Base-by-base conservation (phyloP, 371 early-diverging fungal genomes). In the Encephalitozoon hellem region DNA sequence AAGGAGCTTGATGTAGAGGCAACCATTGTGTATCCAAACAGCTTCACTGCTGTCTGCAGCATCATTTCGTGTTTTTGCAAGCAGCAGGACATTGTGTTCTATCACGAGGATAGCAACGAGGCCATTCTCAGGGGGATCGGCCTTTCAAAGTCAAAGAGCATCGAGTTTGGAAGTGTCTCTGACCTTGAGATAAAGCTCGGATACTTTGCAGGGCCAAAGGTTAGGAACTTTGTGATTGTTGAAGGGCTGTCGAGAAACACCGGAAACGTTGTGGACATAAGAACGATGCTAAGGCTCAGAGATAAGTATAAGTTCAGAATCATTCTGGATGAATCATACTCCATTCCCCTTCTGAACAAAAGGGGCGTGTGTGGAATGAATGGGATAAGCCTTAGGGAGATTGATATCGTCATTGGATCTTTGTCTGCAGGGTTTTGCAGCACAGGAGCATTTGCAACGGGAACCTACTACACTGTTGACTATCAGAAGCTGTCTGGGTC, bases 41-140 rank as follows among this genome's bases (percentile, higher is more conserved):
- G 90, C 2, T 94, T 95, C 81, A 90, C 94, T 21, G 91, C 94
- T 26, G 88, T 95, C 32, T 88, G 92, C 9, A 91, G 91, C 11
- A 94, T 93, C 26, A 94, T 99, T 81, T 92, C 96, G 21, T 94
- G 96, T 39, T 99, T 97, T 84, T 89, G 93, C 64, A 96, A 94
- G 87, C 88, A 94, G 79, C 93, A 94, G 41, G 96, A 96, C 80
- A 88, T 92, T 49, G 89, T 99, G 79, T 92, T 97, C 52, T 92
- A 86, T 80, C 86, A 82, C 63, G 65, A 76, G 43, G 18, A 79
- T 26, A 67, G 75, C 23, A 79, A 77, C 42, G 76, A 82, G 12
- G 76, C 82, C 18, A 84, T 86, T 32, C 25, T 83, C 11, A 28
- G 86, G 28, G 86, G 82, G 9, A 70, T 86, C 6, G 54, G 43